Evolutionary conservation across 176 grass and related monocot genomes (phyloP).

Genomic region (Hordeum vulgare): MorexV3_pseudomolecules_assembly NC_058524.1:50885780-50886279

Average conservation of each 20-base stretch:
- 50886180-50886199: neutral
- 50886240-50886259: conserved; percentile 70
- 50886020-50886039: conserved; percentile 72
- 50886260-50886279: conserved; percentile 50
- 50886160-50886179: neutral
- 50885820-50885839: neutral
- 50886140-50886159: conserved; percentile 41
- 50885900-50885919: neutral
- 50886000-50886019: conserved; percentile 68
- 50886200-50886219: neutral
- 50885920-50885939: neutral
- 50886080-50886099: conserved; percentile 56
- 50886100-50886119: conserved; percentile 52
- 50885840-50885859: neutral
- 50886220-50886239: conserved; percentile 60
- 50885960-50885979: conserved; percentile 82
- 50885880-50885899: neutral
- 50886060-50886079: conserved; percentile 65
- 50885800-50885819: neutral
- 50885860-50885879: neutral
- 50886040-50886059: conserved; percentile 46
- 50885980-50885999: conserved; percentile 76
- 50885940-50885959: conserved; percentile 65
- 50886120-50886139: conserved; percentile 81
- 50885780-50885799: neutral